Percentiles rank a stretch among this genome's conserved stretches.
Conservation (phyloP, 2,329 filamentous ascomycete species). For the Verticillium isaacii region DNA sequence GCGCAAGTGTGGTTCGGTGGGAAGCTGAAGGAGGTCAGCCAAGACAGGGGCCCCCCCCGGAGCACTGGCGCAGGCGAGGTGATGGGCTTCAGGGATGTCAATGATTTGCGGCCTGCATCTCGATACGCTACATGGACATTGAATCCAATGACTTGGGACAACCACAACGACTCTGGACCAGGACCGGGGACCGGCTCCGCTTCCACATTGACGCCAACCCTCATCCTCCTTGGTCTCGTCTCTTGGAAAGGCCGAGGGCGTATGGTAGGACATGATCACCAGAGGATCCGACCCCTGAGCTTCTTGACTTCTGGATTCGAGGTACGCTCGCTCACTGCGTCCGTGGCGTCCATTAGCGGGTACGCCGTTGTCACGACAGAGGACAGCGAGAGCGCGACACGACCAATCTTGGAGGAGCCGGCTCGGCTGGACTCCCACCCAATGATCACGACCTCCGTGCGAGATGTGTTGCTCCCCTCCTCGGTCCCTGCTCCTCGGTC, state of each 20-base stretch:
- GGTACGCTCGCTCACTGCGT: not conserved
- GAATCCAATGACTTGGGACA: not conserved
- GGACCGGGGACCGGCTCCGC: not conserved
- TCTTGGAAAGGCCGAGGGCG: not conserved
- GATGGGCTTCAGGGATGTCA: not conserved
- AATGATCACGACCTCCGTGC: not conserved
- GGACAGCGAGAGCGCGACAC: not conserved
- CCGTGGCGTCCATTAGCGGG: slow-evolving; percentile 5
- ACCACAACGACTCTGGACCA: not conserved
- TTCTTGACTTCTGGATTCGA: not conserved
- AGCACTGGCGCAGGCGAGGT: not conserved
- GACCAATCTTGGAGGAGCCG: not conserved
- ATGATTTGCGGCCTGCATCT: slow-evolving; percentile 1
- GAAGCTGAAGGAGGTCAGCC: not conserved
- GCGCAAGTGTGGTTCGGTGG: not conserved
- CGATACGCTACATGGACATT: not conserved
- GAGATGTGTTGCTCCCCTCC: not conserved
- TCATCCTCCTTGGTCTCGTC: not conserved
- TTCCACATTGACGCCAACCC: not conserved
- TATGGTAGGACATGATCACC: not conserved
- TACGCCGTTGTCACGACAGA: not conserved
- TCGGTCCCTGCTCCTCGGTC: not conserved
- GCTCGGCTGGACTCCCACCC: not conserved
- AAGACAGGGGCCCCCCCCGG: not conserved
- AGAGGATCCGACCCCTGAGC: too few relatives aligned